Conservation (phyloP, 2,329 filamentous ascomycete genomes). For the Paracoccidioides brasiliensis region DNA sequence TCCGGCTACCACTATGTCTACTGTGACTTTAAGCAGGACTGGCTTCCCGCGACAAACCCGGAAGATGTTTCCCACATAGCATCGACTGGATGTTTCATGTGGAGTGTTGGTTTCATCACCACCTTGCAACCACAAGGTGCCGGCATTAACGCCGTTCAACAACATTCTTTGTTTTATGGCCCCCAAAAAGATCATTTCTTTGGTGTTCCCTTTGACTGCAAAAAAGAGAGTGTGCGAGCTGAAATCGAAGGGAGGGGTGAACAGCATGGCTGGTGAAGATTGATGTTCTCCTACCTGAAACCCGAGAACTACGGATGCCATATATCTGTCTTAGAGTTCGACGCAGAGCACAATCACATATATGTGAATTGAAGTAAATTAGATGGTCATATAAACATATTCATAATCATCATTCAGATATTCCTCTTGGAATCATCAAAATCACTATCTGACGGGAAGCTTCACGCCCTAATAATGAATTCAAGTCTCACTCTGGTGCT, state of each 20-base stretch:
- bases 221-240: conserved; percentile 1
- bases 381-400: too few species aligned
- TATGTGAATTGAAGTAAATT: too few species aligned
- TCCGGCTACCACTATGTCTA: background rate
- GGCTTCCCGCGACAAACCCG: conserved; percentile 7
- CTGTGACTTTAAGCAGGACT: background rate
- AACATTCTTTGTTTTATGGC: conserved; percentile 11
- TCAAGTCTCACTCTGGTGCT: too few species aligned
- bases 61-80: background rate
- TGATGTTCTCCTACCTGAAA: conserved; percentile 7
- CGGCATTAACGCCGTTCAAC: background rate
- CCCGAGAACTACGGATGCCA: background rate
- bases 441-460: too few species aligned
- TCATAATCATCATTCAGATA: too few species aligned
- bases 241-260: background rate
- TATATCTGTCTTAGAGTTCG: conserved; percentile 10
- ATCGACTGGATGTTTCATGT: conserved; percentile 7
- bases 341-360: background rate
- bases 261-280: conserved; percentile 8
- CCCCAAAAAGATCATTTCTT: conserved; percentile 8
- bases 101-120: conserved; percentile 2
- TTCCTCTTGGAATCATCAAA: too few species aligned
- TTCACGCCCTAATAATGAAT: too few species aligned
- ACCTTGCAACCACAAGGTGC: background rate
- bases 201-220: conserved; percentile 11